Percentiles rank a stretch among this genome's conserved stretches.
phyloP scores from a whole-genome alignment of 345 rosid species.

The Leavenworthia alabamica region DNA sequence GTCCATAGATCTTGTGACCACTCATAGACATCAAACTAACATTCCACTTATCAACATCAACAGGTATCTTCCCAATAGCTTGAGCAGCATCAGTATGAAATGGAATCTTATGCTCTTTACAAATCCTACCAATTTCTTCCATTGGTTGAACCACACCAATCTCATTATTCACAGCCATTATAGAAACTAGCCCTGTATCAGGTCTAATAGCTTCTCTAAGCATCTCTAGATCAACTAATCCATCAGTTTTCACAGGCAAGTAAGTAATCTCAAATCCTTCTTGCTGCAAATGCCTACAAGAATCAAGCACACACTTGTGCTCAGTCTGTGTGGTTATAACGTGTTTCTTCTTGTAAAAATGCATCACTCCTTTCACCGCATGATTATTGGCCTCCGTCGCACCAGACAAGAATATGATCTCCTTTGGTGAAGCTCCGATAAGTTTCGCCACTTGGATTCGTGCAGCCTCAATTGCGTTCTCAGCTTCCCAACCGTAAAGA shows the following conservation, averaged over 20 bases:
- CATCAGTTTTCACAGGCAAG: conserved; percentile 64
- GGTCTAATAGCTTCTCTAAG: conserved; percentile 56
- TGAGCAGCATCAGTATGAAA: conserved; percentile 96
- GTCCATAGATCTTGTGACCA: conserved; percentile 88
- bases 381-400: conserved; percentile 92
- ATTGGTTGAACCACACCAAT: conserved; percentile 91
- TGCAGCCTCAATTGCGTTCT: conserved; percentile 73
- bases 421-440: conserved; percentile 80
- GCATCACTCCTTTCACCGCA: conserved; percentile 89
- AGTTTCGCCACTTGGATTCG: conserved; percentile 68
- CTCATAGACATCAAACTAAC: conserved; percentile 90
- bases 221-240: conserved; percentile 65
- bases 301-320: conserved; percentile 93
- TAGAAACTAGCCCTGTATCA: conserved; percentile 77
- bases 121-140: conserved; percentile 82
- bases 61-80: conserved; percentile 87
- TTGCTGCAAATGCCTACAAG: conserved; percentile 92
- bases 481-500: conserved; percentile 96
- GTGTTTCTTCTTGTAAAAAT: conserved; percentile 80
- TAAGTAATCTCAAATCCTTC: conserved; percentile 93
- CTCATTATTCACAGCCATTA: conserved; percentile 97
- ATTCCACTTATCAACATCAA: conserved; percentile 88
- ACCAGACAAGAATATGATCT: conserved; percentile 85
- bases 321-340: conserved; percentile 93
- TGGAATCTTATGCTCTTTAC: conserved; percentile 69